phyloP scores from a whole-genome alignment of 768 basidiomycete genomes.

The Tylopilus balloui region DNA sequence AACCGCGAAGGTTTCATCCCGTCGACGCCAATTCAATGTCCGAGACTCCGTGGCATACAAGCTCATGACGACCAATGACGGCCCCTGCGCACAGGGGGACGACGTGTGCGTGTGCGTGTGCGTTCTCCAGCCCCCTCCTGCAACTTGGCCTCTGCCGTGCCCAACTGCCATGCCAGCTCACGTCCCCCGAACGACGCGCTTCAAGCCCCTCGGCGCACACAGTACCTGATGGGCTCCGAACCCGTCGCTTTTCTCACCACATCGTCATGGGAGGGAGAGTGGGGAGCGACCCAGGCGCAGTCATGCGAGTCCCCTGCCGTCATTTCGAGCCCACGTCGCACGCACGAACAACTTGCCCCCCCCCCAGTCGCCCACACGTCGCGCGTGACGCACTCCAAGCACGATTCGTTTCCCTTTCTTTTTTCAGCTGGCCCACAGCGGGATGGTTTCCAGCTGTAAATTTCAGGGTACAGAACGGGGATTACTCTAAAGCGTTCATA shows the following conservation, averaged over 20 bases:
- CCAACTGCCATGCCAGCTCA: slow-evolving; percentile 15
- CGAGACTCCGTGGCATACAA: slow-evolving; percentile 28
- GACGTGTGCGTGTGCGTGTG: too few relatives aligned
- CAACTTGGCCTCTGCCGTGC: background rate
- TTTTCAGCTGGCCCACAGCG: slow-evolving; percentile 9
- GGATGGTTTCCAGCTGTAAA: slow-evolving; percentile 10
- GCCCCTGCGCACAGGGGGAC: background rate
- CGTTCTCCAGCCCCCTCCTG: background rate
- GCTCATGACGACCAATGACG: slow-evolving; percentile 2
- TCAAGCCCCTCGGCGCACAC: slow-evolving; percentile 1
- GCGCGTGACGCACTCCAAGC: slow-evolving; percentile 8
- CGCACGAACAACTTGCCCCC: background rate
- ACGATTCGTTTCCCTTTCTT: too few relatives aligned
- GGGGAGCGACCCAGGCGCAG: slow-evolving; percentile 20
- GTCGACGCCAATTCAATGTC: slow-evolving; percentile 26
- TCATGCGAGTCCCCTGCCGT: slow-evolving; percentile 11
- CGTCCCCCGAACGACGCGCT: slow-evolving; percentile 5
- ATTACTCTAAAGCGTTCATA: slow-evolving; percentile 28
- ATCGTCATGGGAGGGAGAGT: slow-evolving; percentile 1
- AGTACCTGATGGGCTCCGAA: slow-evolving; percentile 5
- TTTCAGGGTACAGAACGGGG: slow-evolving; percentile 30
- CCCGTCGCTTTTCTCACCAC: slow-evolving; percentile 16
- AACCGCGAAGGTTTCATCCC: slow-evolving; percentile 29
- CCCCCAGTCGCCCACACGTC: slow-evolving; percentile 11
- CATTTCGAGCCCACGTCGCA: slow-evolving; percentile 13